Evolutionary conservation across 106 monocot species (phyloP).

Genomic region (Posidonia australis): DNA sequence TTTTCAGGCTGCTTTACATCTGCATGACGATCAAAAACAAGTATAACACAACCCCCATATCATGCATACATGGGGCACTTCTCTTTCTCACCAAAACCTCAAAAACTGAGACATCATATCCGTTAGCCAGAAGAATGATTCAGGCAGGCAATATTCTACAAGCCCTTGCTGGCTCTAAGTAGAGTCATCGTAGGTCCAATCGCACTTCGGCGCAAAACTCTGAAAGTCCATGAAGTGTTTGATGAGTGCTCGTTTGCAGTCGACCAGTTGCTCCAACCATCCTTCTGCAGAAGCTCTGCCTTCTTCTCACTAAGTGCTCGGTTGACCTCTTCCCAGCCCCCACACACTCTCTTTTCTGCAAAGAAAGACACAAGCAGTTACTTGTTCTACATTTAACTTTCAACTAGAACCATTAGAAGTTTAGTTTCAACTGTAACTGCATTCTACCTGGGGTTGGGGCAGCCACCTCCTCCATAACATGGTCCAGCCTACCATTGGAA

Average conservation of each 20-base stretch:
- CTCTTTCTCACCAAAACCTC: no score
- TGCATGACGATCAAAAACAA: no score
- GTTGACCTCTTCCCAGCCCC: constrained; percentile 38
- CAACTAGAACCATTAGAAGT: not conserved
- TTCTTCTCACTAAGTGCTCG: constrained; percentile 35
- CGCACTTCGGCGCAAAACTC: constrained; percentile 21
- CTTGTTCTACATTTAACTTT: not conserved
- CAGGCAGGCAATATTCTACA: not conserved
- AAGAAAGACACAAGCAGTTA: not conserved
- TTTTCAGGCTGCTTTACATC: no score
- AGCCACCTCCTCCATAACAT: not conserved
- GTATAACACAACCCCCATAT: no score
- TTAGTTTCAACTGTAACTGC: not conserved
- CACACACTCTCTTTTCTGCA: constrained; percentile 15
- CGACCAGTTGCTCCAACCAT: constrained; percentile 24
- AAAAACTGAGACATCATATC: no score
- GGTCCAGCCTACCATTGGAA: not conserved
- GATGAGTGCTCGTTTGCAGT: constrained; percentile 12
- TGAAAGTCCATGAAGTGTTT: constrained; percentile 6
- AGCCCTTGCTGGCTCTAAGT: constrained; percentile 14
- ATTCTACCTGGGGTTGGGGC: constrained; percentile 8
- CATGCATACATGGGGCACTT: no score
- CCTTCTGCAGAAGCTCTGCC: constrained; percentile 24
- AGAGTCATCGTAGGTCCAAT: constrained; percentile 18
- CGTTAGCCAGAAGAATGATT: no score